These are phyloP conservation scores for Arabis alpina DNA, from an alignment of 345 rosid species.

Conservation along the genomic window DNA sequence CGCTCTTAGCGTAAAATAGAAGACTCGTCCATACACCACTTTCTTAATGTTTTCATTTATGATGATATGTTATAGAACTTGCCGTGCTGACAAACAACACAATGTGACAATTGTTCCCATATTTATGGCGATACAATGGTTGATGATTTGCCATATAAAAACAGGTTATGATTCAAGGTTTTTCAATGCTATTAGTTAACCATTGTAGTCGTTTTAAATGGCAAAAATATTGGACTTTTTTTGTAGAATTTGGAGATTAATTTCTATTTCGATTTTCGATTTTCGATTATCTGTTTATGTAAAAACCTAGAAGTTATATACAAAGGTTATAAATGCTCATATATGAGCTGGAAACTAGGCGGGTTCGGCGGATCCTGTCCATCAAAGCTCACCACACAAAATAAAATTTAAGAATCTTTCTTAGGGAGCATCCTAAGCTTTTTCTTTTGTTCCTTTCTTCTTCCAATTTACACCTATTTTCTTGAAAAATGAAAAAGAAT, in stretches of 20 bases:
- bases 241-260: background rate
- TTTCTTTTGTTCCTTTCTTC: constrained; percentile 43
- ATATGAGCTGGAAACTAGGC: constrained; percentile 64
- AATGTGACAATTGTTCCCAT: constrained; percentile 23
- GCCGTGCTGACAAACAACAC: constrained; percentile 28
- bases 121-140: background rate
- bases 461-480: constrained; percentile 28
- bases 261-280: too few species aligned
- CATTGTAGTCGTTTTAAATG: constrained; percentile 1
- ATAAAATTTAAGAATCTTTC: constrained; percentile 12
- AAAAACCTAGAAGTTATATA: constrained; percentile 4
- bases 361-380: constrained; percentile 82
- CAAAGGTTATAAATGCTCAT: constrained; percentile 5
- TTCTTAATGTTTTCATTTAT: constrained; percentile 15
- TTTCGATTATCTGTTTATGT: too few species aligned
- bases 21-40: constrained; percentile 19
- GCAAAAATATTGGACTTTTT: background rate
- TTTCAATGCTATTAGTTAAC: background rate
- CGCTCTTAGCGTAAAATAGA: constrained; percentile 22
- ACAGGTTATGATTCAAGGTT: background rate
- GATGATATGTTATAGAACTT: constrained; percentile 24
- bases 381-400: constrained; percentile 41
- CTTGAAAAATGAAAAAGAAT: too few species aligned
- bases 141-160: background rate
- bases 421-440: constrained; percentile 46